Base-by-base conservation (phyloP, 208 protist genomes). In the Wallacemonas sp. region DNA sequence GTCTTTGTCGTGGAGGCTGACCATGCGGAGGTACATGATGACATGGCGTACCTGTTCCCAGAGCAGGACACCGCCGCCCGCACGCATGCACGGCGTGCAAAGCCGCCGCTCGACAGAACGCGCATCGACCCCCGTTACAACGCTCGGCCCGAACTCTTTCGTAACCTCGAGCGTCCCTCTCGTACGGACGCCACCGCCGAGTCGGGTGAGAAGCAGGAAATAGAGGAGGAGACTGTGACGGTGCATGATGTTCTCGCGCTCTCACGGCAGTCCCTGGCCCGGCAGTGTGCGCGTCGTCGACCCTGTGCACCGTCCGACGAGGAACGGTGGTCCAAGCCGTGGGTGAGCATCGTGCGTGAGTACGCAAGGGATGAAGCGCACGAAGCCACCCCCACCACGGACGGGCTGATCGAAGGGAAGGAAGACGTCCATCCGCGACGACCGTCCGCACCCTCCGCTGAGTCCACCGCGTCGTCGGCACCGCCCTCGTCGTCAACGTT, bases 1-100 rank as follows among this genome's bases (percentile, higher is more conserved):
- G 82, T 92, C 22, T 92, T 87, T 37, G 72, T 60, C 21, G 57
- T 92, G 9, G 37, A 65, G 17, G 44, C 63, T 12, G 33, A 45
- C 0, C n/a, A 19, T 3, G 36, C 21, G 8, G 39, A 63, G 29
- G 33, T 39, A 33, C 42, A 53, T 13, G 61, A 66, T 1, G 61
- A 66, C 24, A 12, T 66, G 19, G 33, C 41, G n/a, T 15, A 57
- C 17, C 24, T 57, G 4, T 57, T 57, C 21, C 12, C 50, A 15
- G 17, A 13, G 13, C 17, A 0, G 15, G 54, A 37, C 3, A 45
- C 41, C 3, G 10, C 22, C 2, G 24, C 12, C 19, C 13, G 4
- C 34, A 26, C 38, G 0, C 8, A 19, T 0, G 2, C 6, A 21
- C 59, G 41, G 8, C 4, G 17, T 22, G 8, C 4, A 8, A 62